A percentile compares a stretch with the other conserved stretches of the same genome.
Evolutionary conservation across 83 land plant genomes (phyloP).

Genomic region (Picea abies): DNA sequence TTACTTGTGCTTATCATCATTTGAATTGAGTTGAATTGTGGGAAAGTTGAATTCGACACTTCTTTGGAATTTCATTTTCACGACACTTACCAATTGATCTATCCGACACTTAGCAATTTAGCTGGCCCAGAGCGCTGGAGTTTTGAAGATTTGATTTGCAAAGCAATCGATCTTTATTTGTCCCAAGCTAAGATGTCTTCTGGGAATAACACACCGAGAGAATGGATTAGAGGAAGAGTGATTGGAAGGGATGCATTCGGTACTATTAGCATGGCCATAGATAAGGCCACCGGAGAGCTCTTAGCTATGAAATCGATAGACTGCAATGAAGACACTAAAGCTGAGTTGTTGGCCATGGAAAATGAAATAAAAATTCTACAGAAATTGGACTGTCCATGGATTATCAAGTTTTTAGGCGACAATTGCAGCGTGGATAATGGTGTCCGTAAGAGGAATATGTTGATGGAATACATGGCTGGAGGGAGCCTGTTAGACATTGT

Average conservation of each 20-base stretch:
- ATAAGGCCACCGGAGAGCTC: constrained; percentile 21
- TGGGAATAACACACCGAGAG: not conserved
- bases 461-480: constrained; percentile 65
- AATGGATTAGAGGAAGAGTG: constrained; percentile 30
- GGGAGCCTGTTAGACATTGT: constrained; percentile 46
- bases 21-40: no score
- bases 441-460: constrained; percentile 31
- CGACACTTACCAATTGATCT: no score
- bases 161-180: no score
- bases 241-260: constrained; percentile 50
- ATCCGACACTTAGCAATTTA: no score
- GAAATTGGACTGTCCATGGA: constrained; percentile 40
- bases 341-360: constrained; percentile 25
- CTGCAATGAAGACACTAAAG: constrained; percentile 11
- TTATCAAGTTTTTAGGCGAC: constrained; percentile 47
- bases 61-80: no score
- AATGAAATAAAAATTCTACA: constrained; percentile 48
- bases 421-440: not conserved
- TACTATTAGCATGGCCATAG: constrained; percentile 42
- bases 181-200: not conserved
- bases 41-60: no score
- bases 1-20: no score
- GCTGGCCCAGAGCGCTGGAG: no score
- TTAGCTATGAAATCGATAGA: constrained; percentile 60
- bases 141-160: no score